Conservation (phyloP, 2,329 filamentous ascomycete species). For the Sporothrix globosa region DNA sequence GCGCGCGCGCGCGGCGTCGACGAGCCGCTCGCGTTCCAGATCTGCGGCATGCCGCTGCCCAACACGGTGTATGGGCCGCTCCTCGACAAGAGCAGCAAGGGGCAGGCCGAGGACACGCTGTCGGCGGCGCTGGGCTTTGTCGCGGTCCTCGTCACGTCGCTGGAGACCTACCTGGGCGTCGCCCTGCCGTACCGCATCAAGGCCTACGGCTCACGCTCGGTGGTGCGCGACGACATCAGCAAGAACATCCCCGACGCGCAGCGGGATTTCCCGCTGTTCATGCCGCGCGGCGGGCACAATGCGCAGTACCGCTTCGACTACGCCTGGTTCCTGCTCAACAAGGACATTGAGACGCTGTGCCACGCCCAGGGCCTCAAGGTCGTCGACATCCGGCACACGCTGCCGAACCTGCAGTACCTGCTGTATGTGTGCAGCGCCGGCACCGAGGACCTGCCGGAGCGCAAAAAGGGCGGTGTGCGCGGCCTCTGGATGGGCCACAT, state of each 20-base stretch:
- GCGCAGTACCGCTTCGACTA: conserved; percentile 94
- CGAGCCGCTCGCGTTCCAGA: conserved; percentile 76
- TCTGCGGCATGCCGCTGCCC: conserved; percentile 75
- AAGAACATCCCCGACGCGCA: conserved; percentile 56
- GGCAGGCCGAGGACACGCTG: conserved; percentile 68
- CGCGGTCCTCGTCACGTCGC: conserved; percentile 70
- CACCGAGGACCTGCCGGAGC: conserved; percentile 62
- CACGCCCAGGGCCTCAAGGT: conserved; percentile 72
- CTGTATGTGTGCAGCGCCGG: conserved; percentile 88
- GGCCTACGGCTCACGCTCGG: conserved; percentile 72
- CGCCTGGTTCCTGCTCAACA: conserved; percentile 94
- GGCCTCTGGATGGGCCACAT: conserved; percentile 59
- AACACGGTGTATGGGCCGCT: conserved; percentile 73
- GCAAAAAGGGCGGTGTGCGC: conserved; percentile 64
- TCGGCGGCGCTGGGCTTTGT: conserved; percentile 82
- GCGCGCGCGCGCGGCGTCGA: conserved; percentile 57
- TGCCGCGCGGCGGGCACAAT: conserved; percentile 61
- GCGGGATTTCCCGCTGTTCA: conserved; percentile 79
- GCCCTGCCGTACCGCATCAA: conserved; percentile 80
- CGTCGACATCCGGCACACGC: conserved; percentile 85
- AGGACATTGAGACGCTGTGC: conserved; percentile 78
- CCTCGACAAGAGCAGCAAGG: conserved; percentile 41
- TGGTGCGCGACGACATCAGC: conserved; percentile 75
- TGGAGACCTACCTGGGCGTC: conserved; percentile 81
- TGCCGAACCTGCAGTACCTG: conserved; percentile 92